Evolutionary conservation across 2,329 filamentous ascomycete species (phyloP).

Genomic region (Talaromyces atroroseus): DNA sequence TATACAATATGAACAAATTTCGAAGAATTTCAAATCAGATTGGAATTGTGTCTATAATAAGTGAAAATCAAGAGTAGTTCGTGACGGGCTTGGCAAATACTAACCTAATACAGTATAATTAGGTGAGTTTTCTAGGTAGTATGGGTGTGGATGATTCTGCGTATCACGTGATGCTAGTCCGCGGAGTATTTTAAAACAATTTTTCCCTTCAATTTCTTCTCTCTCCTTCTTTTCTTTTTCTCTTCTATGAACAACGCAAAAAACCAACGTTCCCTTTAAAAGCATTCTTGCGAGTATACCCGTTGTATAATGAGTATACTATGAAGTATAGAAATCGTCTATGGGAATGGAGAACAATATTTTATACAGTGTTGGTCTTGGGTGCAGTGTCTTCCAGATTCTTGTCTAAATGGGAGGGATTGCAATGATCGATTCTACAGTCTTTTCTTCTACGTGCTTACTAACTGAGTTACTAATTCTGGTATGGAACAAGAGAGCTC

Average conservation of each 20-base stretch:
- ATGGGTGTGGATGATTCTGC: no score
- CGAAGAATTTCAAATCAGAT: no score
- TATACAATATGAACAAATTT: no score
- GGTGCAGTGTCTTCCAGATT: conserved; percentile 51
- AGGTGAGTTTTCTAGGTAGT: no score
- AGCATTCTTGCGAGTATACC: conserved; percentile 52
- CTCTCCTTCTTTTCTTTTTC: conserved; percentile 26
- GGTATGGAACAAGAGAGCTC: background rate
- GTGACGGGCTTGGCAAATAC: no score
- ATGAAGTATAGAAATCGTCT: conserved; percentile 57
- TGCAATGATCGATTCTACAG: conserved; percentile 57
- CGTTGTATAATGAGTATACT: conserved; percentile 27
- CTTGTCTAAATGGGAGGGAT: conserved; percentile 43
- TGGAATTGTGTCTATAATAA: no score
- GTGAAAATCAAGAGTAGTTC: no score
- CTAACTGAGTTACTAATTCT: background rate
- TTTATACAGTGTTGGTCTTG: conserved; percentile 48
- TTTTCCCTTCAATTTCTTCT: background rate
- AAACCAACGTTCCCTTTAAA: conserved; percentile 51
- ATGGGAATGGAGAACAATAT: conserved; percentile 50
- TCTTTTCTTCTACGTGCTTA: conserved; percentile 7
- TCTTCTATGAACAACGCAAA: conserved; percentile 52
- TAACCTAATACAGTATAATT: no score
- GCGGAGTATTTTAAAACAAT: background rate
- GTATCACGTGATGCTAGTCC: background rate